A percentile compares a stretch with the other conserved stretches of the same genome.
Conservation (phyloP, 2,329 filamentous ascomycete genomes). For the Cryoendolithus antarcticus region DNA sequence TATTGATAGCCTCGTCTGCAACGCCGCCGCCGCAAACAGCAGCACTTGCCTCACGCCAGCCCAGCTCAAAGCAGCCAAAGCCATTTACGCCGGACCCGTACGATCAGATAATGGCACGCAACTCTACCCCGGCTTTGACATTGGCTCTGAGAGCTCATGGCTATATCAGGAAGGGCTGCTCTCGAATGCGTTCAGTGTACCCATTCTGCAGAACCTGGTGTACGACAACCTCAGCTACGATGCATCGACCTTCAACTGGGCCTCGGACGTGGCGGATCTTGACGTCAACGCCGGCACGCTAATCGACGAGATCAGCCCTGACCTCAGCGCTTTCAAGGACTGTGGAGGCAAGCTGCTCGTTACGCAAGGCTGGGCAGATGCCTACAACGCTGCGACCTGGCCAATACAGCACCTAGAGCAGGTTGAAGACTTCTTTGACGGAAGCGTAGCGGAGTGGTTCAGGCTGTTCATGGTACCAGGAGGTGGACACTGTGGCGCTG, state of each 20-base stretch:
- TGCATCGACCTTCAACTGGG: constrained; percentile 25
- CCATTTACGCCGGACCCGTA: constrained; percentile 23
- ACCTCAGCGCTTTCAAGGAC: constrained; percentile 21
- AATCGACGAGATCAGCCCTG: constrained; percentile 27
- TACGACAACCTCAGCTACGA: constrained; percentile 27
- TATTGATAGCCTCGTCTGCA: constrained; percentile 21
- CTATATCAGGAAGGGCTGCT: constrained; percentile 24
- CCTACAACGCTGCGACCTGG: constrained; percentile 23
- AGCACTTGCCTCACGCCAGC: constrained; percentile 20
- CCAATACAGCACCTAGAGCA: constrained; percentile 18
- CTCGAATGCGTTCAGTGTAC: constrained; percentile 24
- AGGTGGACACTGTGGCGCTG: constrained; percentile 25
- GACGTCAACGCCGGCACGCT: constrained; percentile 21
- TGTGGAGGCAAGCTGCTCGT: constrained; percentile 27
- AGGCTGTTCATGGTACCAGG: constrained; percentile 29
- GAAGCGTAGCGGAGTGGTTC: constrained; percentile 21
- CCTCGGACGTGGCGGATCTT: constrained; percentile 22
- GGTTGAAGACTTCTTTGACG: constrained; percentile 15
- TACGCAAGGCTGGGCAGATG: constrained; percentile 20
- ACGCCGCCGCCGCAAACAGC: constrained; percentile 4
- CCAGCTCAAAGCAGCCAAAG: constrained; percentile 22
- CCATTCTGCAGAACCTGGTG: constrained; percentile 32
- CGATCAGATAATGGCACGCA: constrained; percentile 11
- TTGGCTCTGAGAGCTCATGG: constrained; percentile 30
- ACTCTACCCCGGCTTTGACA: constrained; percentile 30